A percentile compares a stretch with the other conserved stretches of the same genome.
phyloP scores from a whole-genome alignment of 2,329 filamentous ascomycete genomes.

The Diaporthe vaccinii region DNA sequence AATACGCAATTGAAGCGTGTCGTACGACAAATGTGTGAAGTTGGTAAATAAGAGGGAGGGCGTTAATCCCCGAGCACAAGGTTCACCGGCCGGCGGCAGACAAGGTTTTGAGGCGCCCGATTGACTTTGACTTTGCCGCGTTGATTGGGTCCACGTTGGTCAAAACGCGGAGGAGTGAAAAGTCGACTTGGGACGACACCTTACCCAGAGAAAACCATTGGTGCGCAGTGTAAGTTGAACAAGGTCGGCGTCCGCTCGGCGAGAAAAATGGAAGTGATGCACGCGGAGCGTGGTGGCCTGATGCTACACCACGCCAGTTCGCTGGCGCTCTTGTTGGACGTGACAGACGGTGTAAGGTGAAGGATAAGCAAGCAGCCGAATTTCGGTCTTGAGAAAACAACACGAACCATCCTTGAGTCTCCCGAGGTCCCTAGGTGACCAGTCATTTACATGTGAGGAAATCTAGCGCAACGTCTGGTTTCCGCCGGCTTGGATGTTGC shows the following conservation, averaged over 20 bases:
- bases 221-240: background rate
- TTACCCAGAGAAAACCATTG: background rate
- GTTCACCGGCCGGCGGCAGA: slow-evolving; percentile 28
- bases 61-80: slow-evolving; percentile 21
- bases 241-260: slow-evolving; percentile 4
- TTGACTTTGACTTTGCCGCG: slow-evolving; percentile 27
- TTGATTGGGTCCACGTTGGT: slow-evolving; percentile 32
- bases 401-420: background rate
- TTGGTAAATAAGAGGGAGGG: background rate
- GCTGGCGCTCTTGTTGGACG: background rate
- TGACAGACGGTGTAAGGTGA: slow-evolving; percentile 4
- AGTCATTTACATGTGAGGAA: slow-evolving; percentile 19
- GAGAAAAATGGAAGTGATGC: background rate
- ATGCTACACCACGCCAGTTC: background rate
- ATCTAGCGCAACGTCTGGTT: background rate
- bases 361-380: background rate
- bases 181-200: background rate
- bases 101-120: slow-evolving; percentile 23
- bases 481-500: slow-evolving; percentile 19
- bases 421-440: background rate
- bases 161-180: slow-evolving; percentile 16
- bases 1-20: background rate
- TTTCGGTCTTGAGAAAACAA: background rate
- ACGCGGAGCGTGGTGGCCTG: background rate
- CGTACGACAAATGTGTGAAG: background rate